Conservation (phyloP, 2,329 filamentous ascomycete genomes). For the Penicillium thymicola region DNA sequence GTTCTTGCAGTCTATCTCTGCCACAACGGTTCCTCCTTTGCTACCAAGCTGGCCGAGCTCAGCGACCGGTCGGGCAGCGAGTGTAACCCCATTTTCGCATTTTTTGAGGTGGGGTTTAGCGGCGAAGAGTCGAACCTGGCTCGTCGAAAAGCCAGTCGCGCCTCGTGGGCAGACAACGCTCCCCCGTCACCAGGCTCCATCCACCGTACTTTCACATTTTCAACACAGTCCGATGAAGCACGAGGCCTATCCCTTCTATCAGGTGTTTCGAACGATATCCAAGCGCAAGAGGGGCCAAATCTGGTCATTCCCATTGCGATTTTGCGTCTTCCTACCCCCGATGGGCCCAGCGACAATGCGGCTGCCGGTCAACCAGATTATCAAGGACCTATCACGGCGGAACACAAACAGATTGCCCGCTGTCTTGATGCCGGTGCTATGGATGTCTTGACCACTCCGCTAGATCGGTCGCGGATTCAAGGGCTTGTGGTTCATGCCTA, state of each 20-base stretch:
- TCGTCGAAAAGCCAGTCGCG: slow-evolving; percentile 30
- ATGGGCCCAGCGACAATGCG: slow-evolving; percentile 15
- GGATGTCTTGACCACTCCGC: slow-evolving; percentile 78
- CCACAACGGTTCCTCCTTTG: slow-evolving; percentile 51
- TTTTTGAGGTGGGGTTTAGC: slow-evolving; percentile 51
- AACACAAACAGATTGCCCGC: slow-evolving; percentile 58
- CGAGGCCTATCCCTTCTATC: slow-evolving; percentile 49
- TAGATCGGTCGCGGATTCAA: slow-evolving; percentile 70
- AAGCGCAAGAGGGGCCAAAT: slow-evolving; percentile 49
- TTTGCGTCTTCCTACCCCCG: slow-evolving; percentile 32
- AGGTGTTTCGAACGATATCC: slow-evolving; percentile 49
- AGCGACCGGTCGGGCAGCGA: slow-evolving; percentile 46
- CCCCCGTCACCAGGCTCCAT: slow-evolving; percentile 33
- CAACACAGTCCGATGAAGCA: slow-evolving; percentile 45
- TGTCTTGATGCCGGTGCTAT: slow-evolving; percentile 83
- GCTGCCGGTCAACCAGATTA: slow-evolving; percentile 19
- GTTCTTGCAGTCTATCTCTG: slow-evolving; percentile 51
- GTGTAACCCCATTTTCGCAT: slow-evolving; percentile 54
- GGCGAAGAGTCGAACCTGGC: slow-evolving; percentile 37
- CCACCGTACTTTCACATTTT: slow-evolving; percentile 42
- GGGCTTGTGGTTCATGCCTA: slow-evolving; percentile 80
- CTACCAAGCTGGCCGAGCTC: slow-evolving; percentile 52
- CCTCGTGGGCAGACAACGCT: slow-evolving; percentile 29
- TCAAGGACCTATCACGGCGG: slow-evolving; percentile 35
- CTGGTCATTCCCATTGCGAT: slow-evolving; percentile 51